These are phyloP conservation scores for Pilatotrama ljubarskyi DNA, from an alignment of 768 basidiomycete genomes.

Conservation along the genomic window DNA sequence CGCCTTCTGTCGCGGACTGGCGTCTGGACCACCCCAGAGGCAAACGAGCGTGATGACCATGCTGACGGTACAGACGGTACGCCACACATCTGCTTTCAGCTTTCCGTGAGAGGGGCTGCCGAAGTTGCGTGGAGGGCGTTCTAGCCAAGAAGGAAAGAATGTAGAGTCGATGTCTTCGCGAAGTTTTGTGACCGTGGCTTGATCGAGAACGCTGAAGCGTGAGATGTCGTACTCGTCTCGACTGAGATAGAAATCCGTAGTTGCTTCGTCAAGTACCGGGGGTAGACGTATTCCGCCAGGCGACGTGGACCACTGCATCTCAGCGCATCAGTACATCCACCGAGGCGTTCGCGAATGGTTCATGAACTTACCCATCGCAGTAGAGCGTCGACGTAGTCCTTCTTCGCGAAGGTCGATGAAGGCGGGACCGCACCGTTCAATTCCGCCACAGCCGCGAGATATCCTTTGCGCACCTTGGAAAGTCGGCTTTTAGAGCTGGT, in stretches of 20 bases:
- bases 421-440: background rate
- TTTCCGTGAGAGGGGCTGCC: slow-evolving; percentile 19
- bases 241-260: background rate
- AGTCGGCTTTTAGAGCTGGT: background rate
- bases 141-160: slow-evolving; percentile 18
- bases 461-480: background rate
- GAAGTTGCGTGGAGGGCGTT: slow-evolving; percentile 10
- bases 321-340: no score
- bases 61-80: slow-evolving; percentile 34
- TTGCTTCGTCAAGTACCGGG: background rate
- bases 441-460: background rate
- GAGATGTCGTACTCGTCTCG: background rate
- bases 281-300: background rate
- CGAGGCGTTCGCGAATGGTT: no score
- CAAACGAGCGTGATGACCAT: slow-evolving; percentile 38
- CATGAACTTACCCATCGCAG: background rate
- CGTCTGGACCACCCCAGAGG: slow-evolving; percentile 33
- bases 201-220: background rate
- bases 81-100: slow-evolving; percentile 34
- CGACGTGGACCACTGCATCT: no score
- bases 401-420: background rate
- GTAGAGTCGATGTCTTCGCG: slow-evolving; percentile 1
- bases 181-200: background rate
- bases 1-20: background rate
- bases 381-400: background rate